Percentiles rank a stretch among this genome's conserved stretches.
phyloP scores from a whole-genome alignment of 176 grass and related monocot species.

The Oryza longistaminata region DNA sequence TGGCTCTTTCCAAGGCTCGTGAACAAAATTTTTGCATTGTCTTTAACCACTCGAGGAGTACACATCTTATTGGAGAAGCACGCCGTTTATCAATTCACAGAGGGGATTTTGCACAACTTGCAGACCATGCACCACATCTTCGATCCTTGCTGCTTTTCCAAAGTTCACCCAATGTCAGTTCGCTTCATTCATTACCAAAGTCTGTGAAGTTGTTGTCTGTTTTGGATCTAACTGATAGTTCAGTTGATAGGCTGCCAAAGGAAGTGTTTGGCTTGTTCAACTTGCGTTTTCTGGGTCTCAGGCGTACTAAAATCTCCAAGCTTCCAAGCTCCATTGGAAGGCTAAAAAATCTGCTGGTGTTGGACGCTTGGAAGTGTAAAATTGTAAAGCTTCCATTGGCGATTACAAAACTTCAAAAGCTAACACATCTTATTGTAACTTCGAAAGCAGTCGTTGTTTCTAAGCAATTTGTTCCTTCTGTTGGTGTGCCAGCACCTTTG shows the following conservation, averaged over 20 bases:
- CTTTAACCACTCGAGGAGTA: too few relatives aligned
- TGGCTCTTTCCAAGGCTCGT: background rate
- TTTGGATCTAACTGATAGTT: slow-evolving; percentile 22
- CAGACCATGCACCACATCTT: background rate
- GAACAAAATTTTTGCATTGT: background rate
- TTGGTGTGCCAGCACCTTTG: slow-evolving; percentile 23
- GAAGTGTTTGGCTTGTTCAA: slow-evolving; percentile 39
- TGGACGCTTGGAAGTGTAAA: background rate
- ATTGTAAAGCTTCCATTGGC: slow-evolving; percentile 23
- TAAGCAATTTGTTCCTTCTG: slow-evolving; percentile 33
- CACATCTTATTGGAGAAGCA: too few relatives aligned
- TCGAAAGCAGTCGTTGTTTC: background rate
- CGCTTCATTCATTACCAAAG: background rate
- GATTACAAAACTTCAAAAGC: slow-evolving; percentile 11
- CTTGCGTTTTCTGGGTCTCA: slow-evolving; percentile 31
- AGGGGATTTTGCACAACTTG: too few relatives aligned
- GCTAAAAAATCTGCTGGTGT: slow-evolving; percentile 28
- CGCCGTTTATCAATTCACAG: too few relatives aligned
- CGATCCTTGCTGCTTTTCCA: slow-evolving; percentile 11
- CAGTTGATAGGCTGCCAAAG: slow-evolving; percentile 4
- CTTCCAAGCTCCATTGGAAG: slow-evolving; percentile 13
- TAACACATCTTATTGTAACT: slow-evolving; percentile 33
- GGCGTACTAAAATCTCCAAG: background rate
- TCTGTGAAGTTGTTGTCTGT: background rate
- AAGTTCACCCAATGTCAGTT: background rate